Evolutionary conservation across 176 grass and related monocot species (phyloP), one percentile per base, ranked within the genome.

Genomic region (Bothriochloa decipiens): DNA sequence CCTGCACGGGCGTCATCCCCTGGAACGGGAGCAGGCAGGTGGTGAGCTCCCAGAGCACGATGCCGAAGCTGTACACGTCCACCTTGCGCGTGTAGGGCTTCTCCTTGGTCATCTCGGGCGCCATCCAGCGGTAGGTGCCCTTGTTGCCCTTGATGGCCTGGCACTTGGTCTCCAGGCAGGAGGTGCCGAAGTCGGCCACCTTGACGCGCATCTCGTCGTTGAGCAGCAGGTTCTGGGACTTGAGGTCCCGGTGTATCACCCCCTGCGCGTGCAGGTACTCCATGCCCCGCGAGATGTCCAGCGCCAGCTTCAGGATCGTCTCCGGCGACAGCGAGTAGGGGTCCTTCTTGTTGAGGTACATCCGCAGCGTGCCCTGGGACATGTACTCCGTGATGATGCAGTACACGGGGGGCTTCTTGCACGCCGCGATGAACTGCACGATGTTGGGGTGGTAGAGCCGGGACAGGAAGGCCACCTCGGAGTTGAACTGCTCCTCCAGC

Each of bases 331-430:
- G 91, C 67, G 97, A 99, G 76, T 94, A 96, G 0, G 97, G 97
- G 82, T 96, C 70, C 89, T 99, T 99, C 88, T 99, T 99, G 91
- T 99, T 92, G 17, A 96, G 93, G 83, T 99, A 99, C 97, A 99
- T 96, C 81, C 97, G 37, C 46, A 99, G 91, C 62, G 97, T 99
- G 29, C 97, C 97, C 89, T 99, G 97, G 26, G 97, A 99, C 97
- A 99, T 99, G 91, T 99, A 99, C 86, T 99, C 97, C 1, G 93
- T 99, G 68, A 99, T 99, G 77, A 99, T 96, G 83, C 91, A 99
- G 89, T 96, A 96, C 53, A 99, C 97, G 4, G 97, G 97, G 16
- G 97, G 97, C 79, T 96, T 96, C 91, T 92, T 96, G 93, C 74
- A 80, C 53, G 97, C 97, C 55, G 97, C 97, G 49, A 99, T 94